Evolutionary conservation across 768 basidiomycete species (phyloP).

Genomic region (Termitomyces sp.): DNA sequence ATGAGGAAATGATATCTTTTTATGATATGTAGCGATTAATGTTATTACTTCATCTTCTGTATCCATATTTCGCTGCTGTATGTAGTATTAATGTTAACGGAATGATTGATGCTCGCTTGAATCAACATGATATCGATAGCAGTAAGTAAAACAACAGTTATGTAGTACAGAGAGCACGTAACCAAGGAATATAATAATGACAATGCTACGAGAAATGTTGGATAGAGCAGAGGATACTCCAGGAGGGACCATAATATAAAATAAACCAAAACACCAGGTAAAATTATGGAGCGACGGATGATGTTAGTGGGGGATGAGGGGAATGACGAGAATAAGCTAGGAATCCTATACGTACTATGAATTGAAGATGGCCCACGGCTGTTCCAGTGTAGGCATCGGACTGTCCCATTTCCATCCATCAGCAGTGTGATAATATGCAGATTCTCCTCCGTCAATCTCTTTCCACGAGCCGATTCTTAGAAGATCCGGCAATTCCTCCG

Average conservation of each 20-base stretch:
- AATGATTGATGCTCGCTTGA: not conserved
- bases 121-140: conserved; percentile 49
- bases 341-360: conserved; percentile 36
- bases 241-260: conserved; percentile 31
- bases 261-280: conserved; percentile 22
- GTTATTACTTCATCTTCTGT: not conserved
- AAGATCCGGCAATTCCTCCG: conserved; percentile 48
- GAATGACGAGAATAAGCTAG: conserved; percentile 30
- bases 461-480: conserved; percentile 57
- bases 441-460: conserved; percentile 74
- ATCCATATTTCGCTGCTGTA: conserved; percentile 1
- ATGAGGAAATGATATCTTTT: not conserved
- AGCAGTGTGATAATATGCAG: conserved; percentile 54
- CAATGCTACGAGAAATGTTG: conserved; percentile 27
- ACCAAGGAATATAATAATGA: conserved; percentile 31
- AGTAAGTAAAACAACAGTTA: conserved; percentile 55
- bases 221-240: conserved; percentile 29
- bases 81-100: not conserved
- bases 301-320: conserved; percentile 14
- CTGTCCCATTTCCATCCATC: conserved; percentile 71
- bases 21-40: not conserved
- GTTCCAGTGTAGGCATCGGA: conserved; percentile 57
- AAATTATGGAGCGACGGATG: conserved; percentile 15
- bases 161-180: conserved; percentile 49
- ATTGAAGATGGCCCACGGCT: conserved; percentile 69